Base-by-base conservation (phyloP, 163 green algal species). In the Coccomyxa subellipsoidea region DNA sequence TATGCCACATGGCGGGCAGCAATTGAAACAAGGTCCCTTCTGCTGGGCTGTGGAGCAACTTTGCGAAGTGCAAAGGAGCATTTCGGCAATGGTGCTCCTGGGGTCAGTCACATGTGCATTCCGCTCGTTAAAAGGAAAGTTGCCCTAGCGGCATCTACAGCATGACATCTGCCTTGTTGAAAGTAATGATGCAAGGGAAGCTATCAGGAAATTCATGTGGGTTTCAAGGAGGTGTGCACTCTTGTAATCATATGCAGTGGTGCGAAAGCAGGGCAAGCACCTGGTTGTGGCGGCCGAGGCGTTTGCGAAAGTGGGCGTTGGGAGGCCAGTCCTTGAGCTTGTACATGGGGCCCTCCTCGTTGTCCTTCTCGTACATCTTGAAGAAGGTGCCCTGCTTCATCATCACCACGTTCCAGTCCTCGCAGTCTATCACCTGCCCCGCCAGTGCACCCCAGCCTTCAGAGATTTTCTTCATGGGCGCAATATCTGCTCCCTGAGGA, bases 241-340 rank as follows among this genome's bases (percentile, higher is more conserved):
- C n/a, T 82, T 36, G 69, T n/a, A 54, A 78, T n/a, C 7, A 31
- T 9, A 40, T 32, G 18, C 53, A 69, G 72, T 8, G 77, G 15
- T 5, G 12, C n/a, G 59, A 18, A 25, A 66, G 32, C 70, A 53
- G 70, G 25, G 23, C 23, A n/a, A 8, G 66, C 31, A 90, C 89
- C 86, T 90, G 73, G 32, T 84, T 88, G 76, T 92, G 89, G 9
- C 86, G 38, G 25, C 82, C 80, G 80, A 95, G 83, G 18, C 84
- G 40, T 0, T 82, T 38, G 1, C 27, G 78, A 79, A 92, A 93
- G 39, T 85, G 71, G 5, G 76, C 85, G 1, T 84, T 73, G 0
- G 88, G 89, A 7, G 93, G 93, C 88, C 89, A 97, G 89, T 96
- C 93, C 90, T 95, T 96, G 31, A 96, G 85, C 85, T 96, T 97